Base-by-base conservation (phyloP, 345 rosid genomes). In the Sisymbrium altissimum region DNA sequence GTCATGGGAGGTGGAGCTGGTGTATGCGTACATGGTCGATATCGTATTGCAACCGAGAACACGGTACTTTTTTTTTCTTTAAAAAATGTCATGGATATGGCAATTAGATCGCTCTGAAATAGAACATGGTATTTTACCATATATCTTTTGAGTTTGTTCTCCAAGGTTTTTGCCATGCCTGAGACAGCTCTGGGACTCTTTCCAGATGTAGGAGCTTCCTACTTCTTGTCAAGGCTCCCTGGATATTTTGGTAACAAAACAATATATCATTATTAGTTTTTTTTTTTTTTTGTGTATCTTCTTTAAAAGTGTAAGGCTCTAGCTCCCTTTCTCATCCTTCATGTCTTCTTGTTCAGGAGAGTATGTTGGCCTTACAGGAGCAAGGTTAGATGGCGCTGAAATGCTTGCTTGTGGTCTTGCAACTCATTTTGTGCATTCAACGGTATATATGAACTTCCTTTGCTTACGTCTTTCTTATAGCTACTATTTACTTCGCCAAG, bases 1-100 rank as follows among this genome's bases (percentile, higher is more conserved):
- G 88, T 86, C 76, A 89, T 91, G 96, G 97, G 98, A 68, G 97
- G 85, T 5, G 98, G 97, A 29, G 88, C 85, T 79, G 97, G 96
- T 73, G 76, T 71, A 74, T 87, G 92, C n/a, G 23, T 89, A n/a
- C 93, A 93, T 71, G 96, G 98, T 67, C 80, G 86, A 68, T 89
- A 89, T 69, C 91, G 96, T 2, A 76, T 89, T 61, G 98, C 86
- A 66, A 91, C 96, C 27, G 97, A 93, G 75, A 93, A 89, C 39
- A 77, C 90, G 83, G 97, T 93, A 59, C 27, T 64, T 3, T 25
- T 3, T 25, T 60, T 7, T 53, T 35, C 61, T 75, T 76, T 48
- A 43, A 32, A 19, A 9, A 6, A 48, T 68, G 61, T 61, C 12
- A 30, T 15, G 33, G 43, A 69, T 10, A 49, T 46, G 44, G 29